Evolutionary conservation across 495 filamentous ascomycete genomes (phyloP), one percentile per base, ranked within the genome.

Genomic region (Tuber brumale): DNA sequence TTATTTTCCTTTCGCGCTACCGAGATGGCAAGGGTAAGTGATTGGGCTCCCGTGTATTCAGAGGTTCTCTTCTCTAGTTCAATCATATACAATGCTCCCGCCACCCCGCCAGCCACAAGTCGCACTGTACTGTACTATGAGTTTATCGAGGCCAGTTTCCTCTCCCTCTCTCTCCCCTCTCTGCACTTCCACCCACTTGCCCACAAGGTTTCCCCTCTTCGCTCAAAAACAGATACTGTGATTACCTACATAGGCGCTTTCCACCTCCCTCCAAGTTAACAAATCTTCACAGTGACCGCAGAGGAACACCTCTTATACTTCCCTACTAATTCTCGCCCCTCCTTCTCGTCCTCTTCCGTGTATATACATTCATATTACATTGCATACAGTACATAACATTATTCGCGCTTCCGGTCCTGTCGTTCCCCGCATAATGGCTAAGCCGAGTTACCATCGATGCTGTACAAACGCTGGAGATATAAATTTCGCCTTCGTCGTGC

Each of bases 381-480:
- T 66, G 57, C 27, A 31, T 66, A 66, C 57, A 66, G 57, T 66
- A 66, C 57, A n/a, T 31, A 66, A 66, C 57, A 66, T 66, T 66
- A 27, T 66, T 66, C 57, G 57, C 27, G 57, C 57, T 66, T 66
- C 57, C 57, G 57, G 27, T 31, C 57, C 57, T 66, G 57, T 66
- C 57, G 57, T 66, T 66, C 57, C 57, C 57, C 57, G 57, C 57
- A 31, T 31, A 31, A 66, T 31, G 31, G 10, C 57, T 66, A n/a
- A 27, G n/a, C n/a, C 57, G 57, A 31, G 27, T 66, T 66, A 66
- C 5, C 12, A 66, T 31, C 57, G 21, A 66, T 66, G 57, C 57
- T 66, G 57, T 66, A 18, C 57, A 66, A 66, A 66, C 23, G n/a
- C 57, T 66, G 57, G 57, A 66, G 57, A 66, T 66, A 66, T 66